These are phyloP conservation scores for Myriosclerotinia duriaeana DNA, from an alignment of 2,329 filamentous ascomycete genomes.

Conservation along the genomic window DNA sequence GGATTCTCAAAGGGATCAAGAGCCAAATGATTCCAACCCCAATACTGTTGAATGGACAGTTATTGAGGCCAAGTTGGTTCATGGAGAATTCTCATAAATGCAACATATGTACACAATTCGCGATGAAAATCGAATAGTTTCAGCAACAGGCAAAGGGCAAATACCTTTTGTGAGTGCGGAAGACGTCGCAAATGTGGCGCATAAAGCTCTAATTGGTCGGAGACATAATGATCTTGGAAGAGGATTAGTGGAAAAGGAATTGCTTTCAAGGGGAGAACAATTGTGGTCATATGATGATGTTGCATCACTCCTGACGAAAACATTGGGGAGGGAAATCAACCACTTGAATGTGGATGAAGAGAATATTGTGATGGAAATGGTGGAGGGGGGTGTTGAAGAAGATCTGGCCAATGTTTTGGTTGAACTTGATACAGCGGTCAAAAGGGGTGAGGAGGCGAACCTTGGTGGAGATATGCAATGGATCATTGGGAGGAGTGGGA, in stretches of 20 bases:
- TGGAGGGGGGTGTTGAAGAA: constrained; percentile 3
- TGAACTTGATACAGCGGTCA: constrained; percentile 4
- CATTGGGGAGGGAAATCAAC: neutral
- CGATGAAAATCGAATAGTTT: constrained; percentile 45
- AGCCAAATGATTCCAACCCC: neutral
- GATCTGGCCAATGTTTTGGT: constrained; percentile 3
- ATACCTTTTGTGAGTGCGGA: constrained; percentile 8
- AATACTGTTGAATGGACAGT: constrained; percentile 46
- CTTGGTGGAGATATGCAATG: neutral
- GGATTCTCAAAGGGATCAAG: too few species aligned
- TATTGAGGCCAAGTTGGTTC: constrained; percentile 51
- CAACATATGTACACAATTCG: constrained; percentile 41
- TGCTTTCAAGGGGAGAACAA: neutral
- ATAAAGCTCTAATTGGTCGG: constrained; percentile 8
- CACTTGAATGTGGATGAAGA: neutral
- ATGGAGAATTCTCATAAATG: constrained; percentile 48
- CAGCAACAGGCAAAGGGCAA: constrained; percentile 42
- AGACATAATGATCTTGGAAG: neutral
- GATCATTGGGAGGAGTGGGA: constrained; percentile 2
- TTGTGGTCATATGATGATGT: constrained; percentile 37
- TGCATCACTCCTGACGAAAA: neutral
- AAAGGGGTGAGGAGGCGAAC: constrained; percentile 4
- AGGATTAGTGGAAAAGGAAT: neutral
- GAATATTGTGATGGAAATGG: constrained; percentile 2
- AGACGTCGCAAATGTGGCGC: constrained; percentile 3